These are phyloP conservation scores for Bryoerythrophyllum caledonicum DNA, from an alignment of 225 moss, liverwort and hornwort genomes.

Conservation along the genomic window DNA sequence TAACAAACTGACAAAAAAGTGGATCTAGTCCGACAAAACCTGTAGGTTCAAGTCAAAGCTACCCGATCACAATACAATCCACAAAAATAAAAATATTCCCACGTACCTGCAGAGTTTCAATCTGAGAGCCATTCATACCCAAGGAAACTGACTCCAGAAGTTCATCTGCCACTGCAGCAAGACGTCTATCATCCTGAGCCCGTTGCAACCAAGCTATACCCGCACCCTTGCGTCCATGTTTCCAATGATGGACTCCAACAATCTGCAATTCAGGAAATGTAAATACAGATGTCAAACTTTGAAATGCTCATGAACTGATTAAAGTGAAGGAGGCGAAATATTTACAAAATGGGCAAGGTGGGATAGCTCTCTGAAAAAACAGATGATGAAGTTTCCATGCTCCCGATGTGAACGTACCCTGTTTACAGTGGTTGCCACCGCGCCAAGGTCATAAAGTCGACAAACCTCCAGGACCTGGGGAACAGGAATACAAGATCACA, in stretches of 20 bases:
- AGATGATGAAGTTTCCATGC: slow-evolving; percentile 1
- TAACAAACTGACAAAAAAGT: slow-evolving; percentile 6
- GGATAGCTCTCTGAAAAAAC: background rate
- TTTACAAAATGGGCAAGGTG: slow-evolving; percentile 8
- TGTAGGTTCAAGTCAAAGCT: slow-evolving; percentile 19
- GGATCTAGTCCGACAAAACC: slow-evolving; percentile 12
- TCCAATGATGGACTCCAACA: slow-evolving; percentile 90
- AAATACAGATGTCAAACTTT: slow-evolving; percentile 14
- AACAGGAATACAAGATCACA: slow-evolving; percentile 23
- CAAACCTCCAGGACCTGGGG: slow-evolving; percentile 86
- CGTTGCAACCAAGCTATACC: slow-evolving; percentile 96
- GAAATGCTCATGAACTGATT: slow-evolving; percentile 11
- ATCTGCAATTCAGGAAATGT: slow-evolving; percentile 39
- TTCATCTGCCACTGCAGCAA: slow-evolving; percentile 88
- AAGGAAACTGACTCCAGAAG: slow-evolving; percentile 82
- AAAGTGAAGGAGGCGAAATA: background rate
- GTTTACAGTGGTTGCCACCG: slow-evolving; percentile 68
- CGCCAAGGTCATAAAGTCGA: slow-evolving; percentile 79
- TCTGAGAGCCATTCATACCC: slow-evolving; percentile 61
- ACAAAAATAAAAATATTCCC: background rate
- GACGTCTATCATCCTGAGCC: slow-evolving; percentile 75
- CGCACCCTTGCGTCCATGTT: slow-evolving; percentile 90
- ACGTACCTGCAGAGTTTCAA: slow-evolving; percentile 72
- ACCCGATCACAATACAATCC: background rate
- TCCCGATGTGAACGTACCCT: slow-evolving; percentile 48